Conservation (phyloP, 139 green algal species). For the Volvox reticuliferus region DNA sequence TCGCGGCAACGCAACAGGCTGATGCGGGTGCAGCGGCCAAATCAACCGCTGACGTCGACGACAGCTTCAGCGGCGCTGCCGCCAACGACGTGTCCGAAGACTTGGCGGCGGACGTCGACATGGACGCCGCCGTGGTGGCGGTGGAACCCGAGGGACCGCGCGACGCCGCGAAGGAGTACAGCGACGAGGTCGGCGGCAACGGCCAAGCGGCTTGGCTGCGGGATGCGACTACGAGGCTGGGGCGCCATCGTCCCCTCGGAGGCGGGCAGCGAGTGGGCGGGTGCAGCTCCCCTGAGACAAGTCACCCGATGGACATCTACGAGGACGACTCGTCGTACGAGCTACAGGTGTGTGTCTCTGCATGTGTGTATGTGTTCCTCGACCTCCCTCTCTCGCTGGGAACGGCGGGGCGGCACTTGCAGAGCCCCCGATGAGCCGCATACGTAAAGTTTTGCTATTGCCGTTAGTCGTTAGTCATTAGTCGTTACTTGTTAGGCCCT, state of each 20-base stretch:
- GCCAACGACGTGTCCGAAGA: neutral
- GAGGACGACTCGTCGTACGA: conserved; percentile 34
- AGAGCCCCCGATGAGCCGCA: no score
- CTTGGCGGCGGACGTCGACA: neutral
- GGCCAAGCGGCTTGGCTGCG: neutral
- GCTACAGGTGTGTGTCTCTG: conserved; percentile 7
- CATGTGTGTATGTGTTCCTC: no score
- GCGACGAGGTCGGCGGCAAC: neutral
- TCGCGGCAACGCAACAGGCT: neutral
- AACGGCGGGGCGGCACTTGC: no score
- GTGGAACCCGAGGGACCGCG: neutral
- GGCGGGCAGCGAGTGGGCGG: conserved; percentile 32
- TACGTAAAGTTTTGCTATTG: no score
- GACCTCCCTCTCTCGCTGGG: no score
- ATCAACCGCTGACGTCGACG: neutral
- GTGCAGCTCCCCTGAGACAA: neutral
- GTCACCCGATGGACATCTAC: conserved; percentile 44
- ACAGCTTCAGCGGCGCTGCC: neutral
- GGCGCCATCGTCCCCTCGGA: conserved; percentile 13
- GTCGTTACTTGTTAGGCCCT: no score
- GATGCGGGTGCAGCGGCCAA: neutral
- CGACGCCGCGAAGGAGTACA: neutral
- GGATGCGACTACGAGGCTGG: neutral
- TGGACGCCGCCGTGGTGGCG: neutral
- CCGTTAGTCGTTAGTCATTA: no score